Conservation (phyloP, 495 filamentous ascomycete species). For the Bryoglossum gracile region DNA sequence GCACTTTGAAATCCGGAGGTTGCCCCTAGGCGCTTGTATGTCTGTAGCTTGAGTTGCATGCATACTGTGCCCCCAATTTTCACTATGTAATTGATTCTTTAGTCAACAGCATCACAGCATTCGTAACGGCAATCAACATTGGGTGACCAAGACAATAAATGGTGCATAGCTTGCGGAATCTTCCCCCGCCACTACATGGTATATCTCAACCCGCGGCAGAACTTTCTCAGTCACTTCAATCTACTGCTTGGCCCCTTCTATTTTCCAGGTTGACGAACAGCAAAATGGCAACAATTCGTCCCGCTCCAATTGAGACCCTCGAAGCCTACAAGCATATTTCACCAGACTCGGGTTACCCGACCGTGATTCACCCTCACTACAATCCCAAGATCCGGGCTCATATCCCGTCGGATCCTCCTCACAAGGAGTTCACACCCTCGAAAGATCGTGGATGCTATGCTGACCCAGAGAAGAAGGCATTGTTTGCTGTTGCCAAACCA, state of each 20-base stretch:
- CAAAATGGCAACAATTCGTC: constrained; percentile 9
- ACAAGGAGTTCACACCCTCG: constrained; percentile 34
- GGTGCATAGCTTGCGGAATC: not conserved
- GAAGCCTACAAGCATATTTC: constrained; percentile 22
- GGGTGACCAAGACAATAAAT: not conserved
- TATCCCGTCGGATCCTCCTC: constrained; percentile 38
- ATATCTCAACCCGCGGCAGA: not conserved
- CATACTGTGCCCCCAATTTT: no score
- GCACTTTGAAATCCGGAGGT: no score
- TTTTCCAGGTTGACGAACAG: not conserved
- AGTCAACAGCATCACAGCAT: not conserved
- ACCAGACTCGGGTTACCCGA: constrained; percentile 19
- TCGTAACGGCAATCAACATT: not conserved
- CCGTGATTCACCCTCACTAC: constrained; percentile 11
- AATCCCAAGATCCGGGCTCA: constrained; percentile 37
- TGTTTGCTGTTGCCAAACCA: constrained; percentile 38
- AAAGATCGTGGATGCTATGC: constrained; percentile 44
- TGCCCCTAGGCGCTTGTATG: no score
- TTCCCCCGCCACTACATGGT: not conserved
- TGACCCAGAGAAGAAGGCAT: constrained; percentile 42
- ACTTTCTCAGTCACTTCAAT: constrained; percentile 1
- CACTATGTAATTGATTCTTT: no score
- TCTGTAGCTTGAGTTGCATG: no score
- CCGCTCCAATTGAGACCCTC: constrained; percentile 8
- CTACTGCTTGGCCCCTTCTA: not conserved